A percentile compares a stretch with the other conserved stretches of the same genome.
Conservation (phyloP, 257 asterid species). For the Osmanthus fragrans region DNA sequence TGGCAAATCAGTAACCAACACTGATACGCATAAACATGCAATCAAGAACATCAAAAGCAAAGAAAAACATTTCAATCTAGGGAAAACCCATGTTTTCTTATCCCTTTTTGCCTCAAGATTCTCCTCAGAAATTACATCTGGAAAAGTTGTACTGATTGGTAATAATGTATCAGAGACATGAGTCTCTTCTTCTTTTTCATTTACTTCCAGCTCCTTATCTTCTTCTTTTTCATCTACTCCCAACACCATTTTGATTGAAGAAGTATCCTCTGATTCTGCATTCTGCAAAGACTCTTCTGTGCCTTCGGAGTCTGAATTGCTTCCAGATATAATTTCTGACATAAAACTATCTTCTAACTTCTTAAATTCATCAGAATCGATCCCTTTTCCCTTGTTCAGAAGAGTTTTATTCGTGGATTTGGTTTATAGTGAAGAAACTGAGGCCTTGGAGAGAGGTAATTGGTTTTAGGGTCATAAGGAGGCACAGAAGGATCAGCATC, state of each 20-base stretch:
- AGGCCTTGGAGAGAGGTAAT: conserved; percentile 85
- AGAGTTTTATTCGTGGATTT: conserved; percentile 56
- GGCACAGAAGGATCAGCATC: conserved; percentile 81
- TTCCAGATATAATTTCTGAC: conserved; percentile 48
- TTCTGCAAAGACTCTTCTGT: conserved; percentile 44
- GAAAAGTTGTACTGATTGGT: conserved; percentile 24
- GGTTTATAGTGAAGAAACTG: conserved; percentile 78
- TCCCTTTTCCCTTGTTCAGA: conserved; percentile 40
- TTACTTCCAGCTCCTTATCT: conserved; percentile 8
- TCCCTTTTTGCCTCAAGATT: conserved; percentile 24
- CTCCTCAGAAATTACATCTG: conserved; percentile 24
- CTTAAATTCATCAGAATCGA: conserved; percentile 34
- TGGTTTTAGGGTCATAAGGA: conserved; percentile 83
- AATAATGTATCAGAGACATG: conserved; percentile 29
- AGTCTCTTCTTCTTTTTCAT: conserved; percentile 11
- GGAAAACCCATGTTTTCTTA: conserved; percentile 34
- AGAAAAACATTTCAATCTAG: conserved; percentile 36
- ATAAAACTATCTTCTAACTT: conserved; percentile 39
- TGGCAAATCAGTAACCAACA: conserved; percentile 38
- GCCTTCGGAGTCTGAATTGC: conserved; percentile 44
- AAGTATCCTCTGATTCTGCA: conserved; percentile 34
- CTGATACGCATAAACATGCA: conserved; percentile 33
- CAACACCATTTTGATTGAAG: conserved; percentile 28
- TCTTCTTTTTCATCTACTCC: conserved; percentile 28
- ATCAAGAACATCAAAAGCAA: conserved; percentile 44